These are phyloP conservation scores for Mediolabrus comicus DNA, from an alignment of 108 stramenopile species.

Conservation along the genomic window DNA sequence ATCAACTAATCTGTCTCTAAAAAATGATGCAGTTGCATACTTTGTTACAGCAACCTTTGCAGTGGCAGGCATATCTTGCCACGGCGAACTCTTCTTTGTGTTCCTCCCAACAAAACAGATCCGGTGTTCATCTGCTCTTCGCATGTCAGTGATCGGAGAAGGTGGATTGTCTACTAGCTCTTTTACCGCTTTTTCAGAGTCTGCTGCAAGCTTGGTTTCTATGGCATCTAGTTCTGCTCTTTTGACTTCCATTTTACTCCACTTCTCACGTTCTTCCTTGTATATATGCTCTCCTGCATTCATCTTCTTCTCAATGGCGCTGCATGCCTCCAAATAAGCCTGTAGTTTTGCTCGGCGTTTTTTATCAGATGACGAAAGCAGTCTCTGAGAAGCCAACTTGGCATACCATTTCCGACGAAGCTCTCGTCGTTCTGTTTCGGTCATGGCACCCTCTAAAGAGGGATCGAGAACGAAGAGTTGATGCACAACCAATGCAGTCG, in stretches of 20 bases:
- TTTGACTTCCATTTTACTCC: slow-evolving; percentile 37
- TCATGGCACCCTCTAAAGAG: slow-evolving; percentile 62
- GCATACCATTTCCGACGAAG: slow-evolving; percentile 74
- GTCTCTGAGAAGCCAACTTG: slow-evolving; percentile 74
- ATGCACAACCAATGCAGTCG: slow-evolving; percentile 85
- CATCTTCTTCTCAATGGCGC: slow-evolving; percentile 43
- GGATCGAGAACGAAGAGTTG: slow-evolving; percentile 81
- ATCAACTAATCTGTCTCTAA: slow-evolving; percentile 20
- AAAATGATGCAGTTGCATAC: slow-evolving; percentile 30
- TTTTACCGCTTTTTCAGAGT: slow-evolving; percentile 46
- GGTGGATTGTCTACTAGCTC: slow-evolving; percentile 81
- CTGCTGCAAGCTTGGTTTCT: slow-evolving; percentile 24
- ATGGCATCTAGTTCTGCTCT: slow-evolving; percentile 51
- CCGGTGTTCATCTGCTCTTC: slow-evolving; percentile 82
- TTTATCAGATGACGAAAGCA: slow-evolving; percentile 58
- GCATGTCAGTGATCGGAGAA: slow-evolving; percentile 75
- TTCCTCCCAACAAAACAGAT: slow-evolving; percentile 69
- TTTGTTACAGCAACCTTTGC: slow-evolving; percentile 17
- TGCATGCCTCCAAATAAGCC: slow-evolving; percentile 43
- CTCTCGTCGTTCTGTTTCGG: slow-evolving; percentile 51
- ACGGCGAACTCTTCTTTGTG: slow-evolving; percentile 67
- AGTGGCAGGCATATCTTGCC: slow-evolving; percentile 82
- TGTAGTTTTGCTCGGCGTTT: slow-evolving; percentile 51
- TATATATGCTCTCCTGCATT: slow-evolving; percentile 31
- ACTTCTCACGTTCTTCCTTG: slow-evolving; percentile 49